Evolutionary conservation across 495 filamentous ascomycete genomes (phyloP).

Genomic region (Xylona heveae): DNA sequence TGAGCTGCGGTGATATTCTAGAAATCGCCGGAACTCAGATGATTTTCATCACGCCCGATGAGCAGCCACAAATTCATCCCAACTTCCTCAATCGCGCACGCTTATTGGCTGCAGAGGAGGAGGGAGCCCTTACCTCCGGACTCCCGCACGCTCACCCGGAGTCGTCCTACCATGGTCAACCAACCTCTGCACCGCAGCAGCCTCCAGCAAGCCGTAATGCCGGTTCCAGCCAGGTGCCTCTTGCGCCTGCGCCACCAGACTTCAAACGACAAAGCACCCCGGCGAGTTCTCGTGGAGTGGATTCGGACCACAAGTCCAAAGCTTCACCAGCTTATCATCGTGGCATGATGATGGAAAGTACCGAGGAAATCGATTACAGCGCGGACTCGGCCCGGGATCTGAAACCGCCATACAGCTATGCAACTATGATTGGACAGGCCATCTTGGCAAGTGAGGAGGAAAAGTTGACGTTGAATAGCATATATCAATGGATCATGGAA

Average conservation of each 20-base stretch:
- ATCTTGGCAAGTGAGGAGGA: slow-evolving; percentile 69
- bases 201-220: slow-evolving; percentile 1
- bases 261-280: slow-evolving; percentile 27
- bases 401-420: slow-evolving; percentile 90
- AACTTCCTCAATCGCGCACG: slow-evolving; percentile 19
- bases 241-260: slow-evolving; percentile 37
- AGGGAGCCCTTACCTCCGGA: background rate
- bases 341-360: slow-evolving; percentile 51
- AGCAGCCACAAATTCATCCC: slow-evolving; percentile 32
- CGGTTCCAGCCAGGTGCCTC: slow-evolving; percentile 25
- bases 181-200: slow-evolving; percentile 1
- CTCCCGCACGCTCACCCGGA: background rate
- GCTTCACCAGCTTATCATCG: slow-evolving; percentile 37
- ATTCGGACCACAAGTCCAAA: slow-evolving; percentile 24
- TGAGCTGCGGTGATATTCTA: slow-evolving; percentile 72
- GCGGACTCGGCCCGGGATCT: slow-evolving; percentile 64
- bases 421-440: slow-evolving; percentile 90
- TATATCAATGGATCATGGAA: slow-evolving; percentile 77
- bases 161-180: background rate
- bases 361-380: slow-evolving; percentile 68
- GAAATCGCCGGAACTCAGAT: slow-evolving; percentile 85
- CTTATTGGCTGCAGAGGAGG: background rate
- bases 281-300: slow-evolving; percentile 5
- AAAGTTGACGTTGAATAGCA: slow-evolving; percentile 69
- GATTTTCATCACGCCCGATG: slow-evolving; percentile 82